phyloP scores from a whole-genome alignment of 2,329 filamentous ascomycete species.

The Xylariaceae sp. region DNA sequence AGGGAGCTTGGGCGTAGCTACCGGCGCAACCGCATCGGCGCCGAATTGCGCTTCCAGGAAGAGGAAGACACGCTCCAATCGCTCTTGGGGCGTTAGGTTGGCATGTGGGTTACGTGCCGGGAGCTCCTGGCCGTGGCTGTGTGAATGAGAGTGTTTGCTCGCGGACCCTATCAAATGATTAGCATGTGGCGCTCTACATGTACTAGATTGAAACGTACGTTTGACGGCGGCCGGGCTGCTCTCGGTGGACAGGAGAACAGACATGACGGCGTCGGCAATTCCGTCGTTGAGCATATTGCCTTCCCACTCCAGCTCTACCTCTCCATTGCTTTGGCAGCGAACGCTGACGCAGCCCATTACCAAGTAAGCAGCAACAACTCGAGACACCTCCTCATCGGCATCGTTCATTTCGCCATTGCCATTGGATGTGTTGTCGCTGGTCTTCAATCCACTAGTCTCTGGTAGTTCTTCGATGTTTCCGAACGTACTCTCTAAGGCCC shows the following conservation, averaged over 20 bases:
- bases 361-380: constrained; percentile 55
- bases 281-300: constrained; percentile 97
- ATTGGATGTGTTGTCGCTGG: constrained; percentile 36
- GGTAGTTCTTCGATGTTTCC: constrained; percentile 74
- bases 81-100: constrained; percentile 68
- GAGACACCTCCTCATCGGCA: constrained; percentile 63
- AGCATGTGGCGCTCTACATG: too few species aligned
- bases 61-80: constrained; percentile 83
- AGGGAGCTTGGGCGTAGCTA: constrained; percentile 61
- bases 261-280: constrained; percentile 96
- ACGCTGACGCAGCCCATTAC: constrained; percentile 92
- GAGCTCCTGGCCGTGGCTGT: constrained; percentile 44
- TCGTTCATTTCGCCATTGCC: constrained; percentile 45
- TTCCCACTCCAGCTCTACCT: constrained; percentile 93
- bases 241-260: constrained; percentile 86
- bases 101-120: constrained; percentile 68
- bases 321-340: constrained; percentile 71
- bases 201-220: constrained; percentile 52
- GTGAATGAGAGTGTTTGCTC: constrained; percentile 46
- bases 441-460: constrained; percentile 46
- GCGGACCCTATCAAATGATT: constrained; percentile 50
- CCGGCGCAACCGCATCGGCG: constrained; percentile 73
- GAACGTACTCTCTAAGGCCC: constrained; percentile 93
- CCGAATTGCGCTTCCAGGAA: constrained; percentile 98
- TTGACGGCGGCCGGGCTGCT: constrained; percentile 93